phyloP scores from a whole-genome alignment of 257 asterid species.

The Datura wrightii region DNA sequence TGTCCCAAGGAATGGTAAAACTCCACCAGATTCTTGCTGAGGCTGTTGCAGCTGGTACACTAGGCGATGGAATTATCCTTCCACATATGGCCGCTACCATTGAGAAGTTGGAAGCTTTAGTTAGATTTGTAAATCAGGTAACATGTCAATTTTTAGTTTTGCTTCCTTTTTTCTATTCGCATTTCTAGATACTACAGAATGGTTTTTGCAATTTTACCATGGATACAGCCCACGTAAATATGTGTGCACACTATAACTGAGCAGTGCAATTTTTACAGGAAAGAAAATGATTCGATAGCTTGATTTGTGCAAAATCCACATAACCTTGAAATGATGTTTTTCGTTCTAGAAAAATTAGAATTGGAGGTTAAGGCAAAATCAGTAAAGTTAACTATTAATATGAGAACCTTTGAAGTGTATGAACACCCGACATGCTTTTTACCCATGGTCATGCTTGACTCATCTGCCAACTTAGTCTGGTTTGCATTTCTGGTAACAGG shows the following conservation, averaged over 20 bases:
- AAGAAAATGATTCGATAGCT: neutral
- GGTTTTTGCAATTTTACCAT: neutral
- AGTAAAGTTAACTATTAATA: neutral
- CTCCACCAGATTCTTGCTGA: conserved; percentile 66
- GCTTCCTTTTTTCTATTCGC: conserved; percentile 24
- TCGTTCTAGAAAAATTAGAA: conserved; percentile 38
- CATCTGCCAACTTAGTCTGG: neutral
- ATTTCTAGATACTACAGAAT: neutral
- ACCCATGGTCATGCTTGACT: neutral
- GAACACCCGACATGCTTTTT: neutral
- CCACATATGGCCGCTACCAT: conserved; percentile 67
- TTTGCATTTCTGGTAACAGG: conserved; percentile 27
- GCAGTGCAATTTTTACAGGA: neutral
- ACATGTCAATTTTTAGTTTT: neutral
- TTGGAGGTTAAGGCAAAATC: conserved; percentile 36
- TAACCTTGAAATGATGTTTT: neutral
- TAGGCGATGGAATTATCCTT: conserved; percentile 63
- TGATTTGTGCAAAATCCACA: neutral
- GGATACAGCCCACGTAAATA: neutral
- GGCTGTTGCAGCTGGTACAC: conserved; percentile 58
- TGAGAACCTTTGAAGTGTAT: neutral
- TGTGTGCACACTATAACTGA: neutral
- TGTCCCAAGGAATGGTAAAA: conserved; percentile 84
- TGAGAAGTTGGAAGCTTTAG: conserved; percentile 72
- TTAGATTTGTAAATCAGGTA: conserved; percentile 86